Percentiles rank a stretch among this genome's conserved stretches.
Conservation (phyloP, 2,329 filamentous ascomycete genomes). For the Trichophyton schoenleinii region DNA sequence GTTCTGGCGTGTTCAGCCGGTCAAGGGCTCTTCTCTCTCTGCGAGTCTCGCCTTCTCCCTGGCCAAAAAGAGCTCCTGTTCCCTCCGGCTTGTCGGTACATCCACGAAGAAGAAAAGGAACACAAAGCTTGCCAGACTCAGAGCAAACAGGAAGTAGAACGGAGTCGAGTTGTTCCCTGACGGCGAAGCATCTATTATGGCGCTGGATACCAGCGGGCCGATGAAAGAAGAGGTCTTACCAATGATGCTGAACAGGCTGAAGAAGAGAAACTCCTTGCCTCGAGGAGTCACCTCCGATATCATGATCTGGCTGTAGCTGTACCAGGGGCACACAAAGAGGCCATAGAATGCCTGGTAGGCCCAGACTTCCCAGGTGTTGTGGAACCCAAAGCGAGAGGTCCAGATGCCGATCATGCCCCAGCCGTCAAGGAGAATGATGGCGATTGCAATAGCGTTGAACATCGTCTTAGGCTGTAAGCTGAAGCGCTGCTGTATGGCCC, state of each 20-base stretch:
- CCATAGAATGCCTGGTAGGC: slow-evolving; percentile 47
- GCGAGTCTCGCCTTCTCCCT: slow-evolving; percentile 17
- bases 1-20: neutral
- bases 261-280: slow-evolving; percentile 59
- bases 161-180: slow-evolving; percentile 46
- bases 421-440: slow-evolving; percentile 46
- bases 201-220: slow-evolving; percentile 54
- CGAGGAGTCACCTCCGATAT: slow-evolving; percentile 57
- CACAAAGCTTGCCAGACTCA: slow-evolving; percentile 45
- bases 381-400: slow-evolving; percentile 43
- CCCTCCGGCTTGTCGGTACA: slow-evolving; percentile 46
- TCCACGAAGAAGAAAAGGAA: slow-evolving; percentile 44
- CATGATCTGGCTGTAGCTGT: slow-evolving; percentile 58
- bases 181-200: slow-evolving; percentile 52
- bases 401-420: slow-evolving; percentile 50
- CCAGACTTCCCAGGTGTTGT: slow-evolving; percentile 44
- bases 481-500: slow-evolving; percentile 48
- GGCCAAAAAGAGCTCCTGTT: slow-evolving; percentile 46
- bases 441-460: slow-evolving; percentile 53
- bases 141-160: slow-evolving; percentile 51
- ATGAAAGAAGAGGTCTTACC: slow-evolving; percentile 58
- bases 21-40: neutral
- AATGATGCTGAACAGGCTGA: slow-evolving; percentile 55
- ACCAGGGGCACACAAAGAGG: slow-evolving; percentile 56
- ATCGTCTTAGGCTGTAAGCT: slow-evolving; percentile 52